Conservation (phyloP, 176 grass and related monocot genomes). For the Aegilops sharonensis region DNA sequence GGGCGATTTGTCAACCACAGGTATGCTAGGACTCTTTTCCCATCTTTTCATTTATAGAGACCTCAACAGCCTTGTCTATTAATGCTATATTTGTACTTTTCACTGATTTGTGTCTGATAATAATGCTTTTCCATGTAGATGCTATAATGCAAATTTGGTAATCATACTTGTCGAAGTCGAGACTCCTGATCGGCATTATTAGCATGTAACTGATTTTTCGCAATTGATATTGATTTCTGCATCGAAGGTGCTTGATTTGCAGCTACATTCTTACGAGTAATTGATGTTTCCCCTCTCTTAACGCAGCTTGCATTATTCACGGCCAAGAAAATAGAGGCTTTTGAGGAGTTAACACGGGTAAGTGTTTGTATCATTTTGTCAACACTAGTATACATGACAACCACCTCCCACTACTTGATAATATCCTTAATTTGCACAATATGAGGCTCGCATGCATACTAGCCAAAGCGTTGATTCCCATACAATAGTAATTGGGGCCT, state of each 20-base stretch:
- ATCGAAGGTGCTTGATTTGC: not conserved
- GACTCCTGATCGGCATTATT: conserved; percentile 71
- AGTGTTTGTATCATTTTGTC: conserved; percentile 21
- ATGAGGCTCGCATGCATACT: no score
- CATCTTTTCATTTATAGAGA: not conserved
- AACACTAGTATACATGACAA: no score
- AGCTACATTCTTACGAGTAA: conserved; percentile 2
- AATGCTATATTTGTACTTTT: not conserved
- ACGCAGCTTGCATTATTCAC: conserved; percentile 75
- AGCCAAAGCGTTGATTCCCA: not conserved
- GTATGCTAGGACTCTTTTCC: conserved; percentile 16
- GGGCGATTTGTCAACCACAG: conserved; percentile 82
- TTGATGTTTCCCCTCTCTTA: conserved; percentile 14
- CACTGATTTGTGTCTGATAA: not conserved
- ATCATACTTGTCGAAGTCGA: conserved; percentile 76
- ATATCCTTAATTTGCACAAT: not conserved
- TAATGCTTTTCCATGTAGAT: conserved; percentile 42
- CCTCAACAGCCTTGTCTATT: conserved; percentile 9
- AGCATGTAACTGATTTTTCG: conserved; percentile 51
- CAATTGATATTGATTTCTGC: not conserved
- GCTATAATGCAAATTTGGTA: conserved; percentile 72
- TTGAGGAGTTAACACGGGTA: conserved; percentile 87
- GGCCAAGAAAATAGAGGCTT: conserved; percentile 71
- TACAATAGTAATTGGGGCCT: not conserved
- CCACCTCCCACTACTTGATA: no score